phyloP scores from a whole-genome alignment of 2,329 filamentous ascomycete genomes.

The Diplocarpon rosae region DNA sequence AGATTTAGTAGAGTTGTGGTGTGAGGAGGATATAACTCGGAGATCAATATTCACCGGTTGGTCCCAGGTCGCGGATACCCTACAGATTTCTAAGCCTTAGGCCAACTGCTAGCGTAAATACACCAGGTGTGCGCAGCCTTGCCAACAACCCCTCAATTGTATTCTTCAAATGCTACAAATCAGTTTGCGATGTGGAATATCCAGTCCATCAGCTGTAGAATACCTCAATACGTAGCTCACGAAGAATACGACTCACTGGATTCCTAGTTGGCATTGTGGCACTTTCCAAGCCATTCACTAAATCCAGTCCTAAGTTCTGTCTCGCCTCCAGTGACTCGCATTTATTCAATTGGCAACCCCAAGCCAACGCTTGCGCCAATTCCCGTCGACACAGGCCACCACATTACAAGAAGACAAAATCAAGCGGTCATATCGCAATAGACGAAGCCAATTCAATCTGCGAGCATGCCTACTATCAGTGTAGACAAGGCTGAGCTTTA shows the following conservation, averaged over 20 bases:
- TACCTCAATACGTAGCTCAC: no score
- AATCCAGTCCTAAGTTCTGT: no score
- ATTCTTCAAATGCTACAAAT: no score
- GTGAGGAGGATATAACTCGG: conserved; percentile 5
- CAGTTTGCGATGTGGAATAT: no score
- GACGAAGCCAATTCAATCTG: conserved; percentile 8
- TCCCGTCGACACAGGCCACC: conserved; percentile 5
- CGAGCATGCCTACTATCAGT: conserved; percentile 85
- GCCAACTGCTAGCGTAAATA: neutral
- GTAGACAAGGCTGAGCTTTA: conserved; percentile 96
- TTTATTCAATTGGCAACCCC: no score
- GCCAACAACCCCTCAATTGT: no score
- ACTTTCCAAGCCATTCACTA: no score
- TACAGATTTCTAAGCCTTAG: neutral
- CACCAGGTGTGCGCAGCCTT: neutral
- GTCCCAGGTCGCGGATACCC: neutral
- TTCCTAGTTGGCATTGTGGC: no score
- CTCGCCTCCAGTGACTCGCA: no score
- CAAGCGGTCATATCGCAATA: conserved; percentile 1
- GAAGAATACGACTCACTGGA: no score
- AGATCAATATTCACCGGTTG: neutral
- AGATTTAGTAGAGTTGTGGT: conserved; percentile 2
- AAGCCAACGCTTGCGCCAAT: conserved; percentile 12
- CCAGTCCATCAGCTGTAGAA: no score
- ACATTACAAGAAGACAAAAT: neutral